Conservation (phyloP, 192 early-diverging fungal genomes). For the Backusella mclennaniae region DNA sequence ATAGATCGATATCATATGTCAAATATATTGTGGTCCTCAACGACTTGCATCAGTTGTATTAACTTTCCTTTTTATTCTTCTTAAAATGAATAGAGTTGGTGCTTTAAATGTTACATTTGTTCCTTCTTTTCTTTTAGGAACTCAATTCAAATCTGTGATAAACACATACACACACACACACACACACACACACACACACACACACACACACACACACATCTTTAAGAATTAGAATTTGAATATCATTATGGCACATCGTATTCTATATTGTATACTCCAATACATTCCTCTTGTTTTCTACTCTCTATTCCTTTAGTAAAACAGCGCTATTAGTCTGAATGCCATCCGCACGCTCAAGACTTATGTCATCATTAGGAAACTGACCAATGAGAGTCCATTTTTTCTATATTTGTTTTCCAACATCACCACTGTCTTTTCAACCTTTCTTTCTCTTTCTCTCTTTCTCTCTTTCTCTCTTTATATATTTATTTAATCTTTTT, state of each 20-base stretch:
- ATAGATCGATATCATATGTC: too few species aligned
- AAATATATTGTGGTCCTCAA: too few species aligned
- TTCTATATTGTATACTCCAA: not conserved
- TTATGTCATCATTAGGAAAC: not conserved
- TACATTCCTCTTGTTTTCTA: not conserved
- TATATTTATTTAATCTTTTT: not conserved
- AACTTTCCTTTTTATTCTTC: too few species aligned
- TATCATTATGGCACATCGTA: not conserved
- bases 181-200: too few species aligned
- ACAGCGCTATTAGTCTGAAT: not conserved
- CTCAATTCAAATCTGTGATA: too few species aligned
- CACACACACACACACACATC: too few species aligned
- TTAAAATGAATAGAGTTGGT: too few species aligned
- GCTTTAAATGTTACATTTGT: too few species aligned
- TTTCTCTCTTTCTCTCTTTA: not conserved
- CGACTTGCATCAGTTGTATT: too few species aligned
- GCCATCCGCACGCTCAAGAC: not conserved
- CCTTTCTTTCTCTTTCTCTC: not conserved
- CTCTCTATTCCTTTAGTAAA: not conserved
- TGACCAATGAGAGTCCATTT: not conserved
- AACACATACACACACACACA: too few species aligned
- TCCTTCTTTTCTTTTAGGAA: too few species aligned
- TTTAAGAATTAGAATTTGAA: too few species aligned
- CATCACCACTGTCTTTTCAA: not conserved
- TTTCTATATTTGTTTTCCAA: not conserved